phyloP scores from a whole-genome alignment of 1,284 basidiomycete species.

The Boletus nobilissimus region DNA sequence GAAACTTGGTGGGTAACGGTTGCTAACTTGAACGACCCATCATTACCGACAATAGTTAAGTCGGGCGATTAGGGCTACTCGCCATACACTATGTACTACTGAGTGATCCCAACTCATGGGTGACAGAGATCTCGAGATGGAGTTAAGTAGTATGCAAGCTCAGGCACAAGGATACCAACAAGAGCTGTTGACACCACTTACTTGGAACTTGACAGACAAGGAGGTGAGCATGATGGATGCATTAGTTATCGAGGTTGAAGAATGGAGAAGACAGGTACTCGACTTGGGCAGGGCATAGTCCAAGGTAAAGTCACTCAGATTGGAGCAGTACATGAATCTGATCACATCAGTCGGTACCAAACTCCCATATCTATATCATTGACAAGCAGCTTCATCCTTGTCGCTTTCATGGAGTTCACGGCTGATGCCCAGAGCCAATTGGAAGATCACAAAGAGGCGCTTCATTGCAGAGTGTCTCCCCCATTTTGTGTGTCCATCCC shows the following conservation, averaged over 20 bases:
- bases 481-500: slow-evolving; percentile 46
- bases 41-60: too few species aligned
- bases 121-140: slow-evolving; percentile 80
- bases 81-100: too few species aligned
- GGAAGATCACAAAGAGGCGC: slow-evolving; percentile 41
- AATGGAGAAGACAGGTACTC: slow-evolving; percentile 74
- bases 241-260: slow-evolving; percentile 81
- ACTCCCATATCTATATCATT: too few species aligned
- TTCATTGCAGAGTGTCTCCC: slow-evolving; percentile 44
- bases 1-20: too few species aligned
- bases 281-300: slow-evolving; percentile 77
- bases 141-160: slow-evolving; percentile 67
- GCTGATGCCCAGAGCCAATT: slow-evolving; percentile 20
- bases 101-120: too few species aligned
- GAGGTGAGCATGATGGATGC: slow-evolving; percentile 78
- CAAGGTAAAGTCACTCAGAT: too few species aligned
- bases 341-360: too few species aligned
- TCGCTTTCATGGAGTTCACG: slow-evolving; percentile 45
- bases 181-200: slow-evolving; percentile 84
- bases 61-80: too few species aligned
- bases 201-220: slow-evolving; percentile 74
- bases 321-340: too few species aligned
- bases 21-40: too few species aligned
- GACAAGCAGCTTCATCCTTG: too few species aligned
- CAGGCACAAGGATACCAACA: slow-evolving; percentile 72